A percentile compares a stretch with the other conserved stretches of the same genome.
Conservation (phyloP, 2,329 filamentous ascomycete species). For the Knoxdaviesia proteae region DNA sequence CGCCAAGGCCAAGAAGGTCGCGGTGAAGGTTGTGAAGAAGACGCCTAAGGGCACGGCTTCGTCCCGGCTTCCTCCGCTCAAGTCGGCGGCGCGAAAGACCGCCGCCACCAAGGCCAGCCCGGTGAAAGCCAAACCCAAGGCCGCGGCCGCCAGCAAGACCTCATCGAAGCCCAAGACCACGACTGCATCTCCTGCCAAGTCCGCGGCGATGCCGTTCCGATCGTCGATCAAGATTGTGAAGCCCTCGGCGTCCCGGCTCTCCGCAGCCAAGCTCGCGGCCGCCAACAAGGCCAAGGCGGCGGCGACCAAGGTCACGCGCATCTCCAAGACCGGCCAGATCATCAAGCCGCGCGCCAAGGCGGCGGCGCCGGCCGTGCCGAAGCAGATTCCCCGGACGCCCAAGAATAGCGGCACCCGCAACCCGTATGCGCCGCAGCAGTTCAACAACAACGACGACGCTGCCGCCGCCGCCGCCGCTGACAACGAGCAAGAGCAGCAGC, state of each 20-base stretch:
- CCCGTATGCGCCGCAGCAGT: not conserved
- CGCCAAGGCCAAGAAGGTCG: not conserved
- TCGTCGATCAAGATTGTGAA: not conserved
- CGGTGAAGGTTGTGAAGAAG: not conserved
- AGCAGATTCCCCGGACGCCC: conserved; percentile 5
- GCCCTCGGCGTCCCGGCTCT: not conserved
- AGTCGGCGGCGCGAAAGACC: not conserved
- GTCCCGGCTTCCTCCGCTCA: not conserved
- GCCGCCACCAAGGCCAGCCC: conserved; percentile 5
- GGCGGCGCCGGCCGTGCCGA: not conserved
- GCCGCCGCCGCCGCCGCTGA: not conserved
- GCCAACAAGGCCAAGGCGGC: conserved; percentile 8
- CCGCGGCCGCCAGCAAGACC: not conserved
- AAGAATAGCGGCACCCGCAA: conserved; percentile 3
- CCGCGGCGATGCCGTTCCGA: not conserved
- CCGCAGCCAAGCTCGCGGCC: conserved; percentile 1
- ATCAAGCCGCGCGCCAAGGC: not conserved
- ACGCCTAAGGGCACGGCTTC: conserved; percentile 5
- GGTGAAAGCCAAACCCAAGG: conserved; percentile 1
- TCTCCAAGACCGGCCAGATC: conserved; percentile 5
- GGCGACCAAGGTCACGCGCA: conserved; percentile 11
- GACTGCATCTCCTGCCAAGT: conserved; percentile 7
- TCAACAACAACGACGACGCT: not conserved
- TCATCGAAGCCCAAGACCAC: conserved; percentile 6
- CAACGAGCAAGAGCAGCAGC: conserved; percentile 3